Evolutionary conservation across 345 rosid genomes (phyloP), one percentile per base, ranked within the genome.

Genomic region (Pugionium cornutum): DNA sequence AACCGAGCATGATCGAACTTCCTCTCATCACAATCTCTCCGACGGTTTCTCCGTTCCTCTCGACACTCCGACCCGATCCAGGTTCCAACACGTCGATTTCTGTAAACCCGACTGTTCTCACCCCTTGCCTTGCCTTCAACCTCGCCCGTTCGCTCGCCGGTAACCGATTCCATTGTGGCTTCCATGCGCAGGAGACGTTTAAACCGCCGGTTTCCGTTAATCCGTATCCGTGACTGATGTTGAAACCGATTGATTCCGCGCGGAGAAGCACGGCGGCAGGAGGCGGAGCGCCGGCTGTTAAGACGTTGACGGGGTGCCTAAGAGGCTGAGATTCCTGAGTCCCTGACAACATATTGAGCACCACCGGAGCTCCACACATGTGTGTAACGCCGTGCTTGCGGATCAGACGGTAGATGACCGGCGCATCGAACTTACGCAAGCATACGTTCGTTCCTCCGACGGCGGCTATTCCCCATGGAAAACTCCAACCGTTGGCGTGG

Each of bases 351-450:
- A 87, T 86, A 78, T 84, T 86, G 29, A 91, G 83, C 10, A 91
- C 95, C 7, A 87, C 85, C 2, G 98, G 98, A 29, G 96, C 98
- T 4, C 88, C 98, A 36, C 94, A 84, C 89, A 91, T 81, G 77
- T 91, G 91, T 6, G 92, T 89, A 40, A 91, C 96, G 1, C 83
- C 68, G 56, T 89, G 87, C 28, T 55, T 58, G 32, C 69, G 67
- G 53, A 89, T 87, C 45, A 80, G 67, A 18, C 54, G 66, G 76
- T 83, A 86, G 41, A 91, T 81, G 8, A 40, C 41, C 8, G 71
- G 67, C 4, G 81, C 83, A 4, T 84, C 81, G 67, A 91, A 83
- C 48, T 85, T 89, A 9, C 95, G 84, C 31, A 89, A 62, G 68
- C 98, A 91, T 35, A 91, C 62, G 66, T 84, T 91, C 0, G 86